A percentile compares a stretch with the other conserved stretches of the same genome.
Conservation (phyloP, 2,329 filamentous ascomycete species). For the Delphinella strobiligena region DNA sequence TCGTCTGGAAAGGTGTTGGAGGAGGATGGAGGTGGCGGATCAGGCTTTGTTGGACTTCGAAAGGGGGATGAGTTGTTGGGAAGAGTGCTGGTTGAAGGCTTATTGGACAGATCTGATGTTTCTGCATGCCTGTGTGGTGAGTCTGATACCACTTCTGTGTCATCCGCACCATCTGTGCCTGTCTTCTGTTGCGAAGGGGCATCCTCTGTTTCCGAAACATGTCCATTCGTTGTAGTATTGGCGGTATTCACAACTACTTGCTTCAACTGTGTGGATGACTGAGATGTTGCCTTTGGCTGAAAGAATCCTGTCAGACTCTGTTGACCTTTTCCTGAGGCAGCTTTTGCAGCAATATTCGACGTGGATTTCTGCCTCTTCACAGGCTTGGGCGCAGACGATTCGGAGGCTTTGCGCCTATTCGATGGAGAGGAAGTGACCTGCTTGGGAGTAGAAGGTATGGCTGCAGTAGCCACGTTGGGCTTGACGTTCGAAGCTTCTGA, state of each 20-base stretch:
- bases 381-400: constrained; percentile 17
- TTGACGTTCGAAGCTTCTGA: neutral
- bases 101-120: neutral
- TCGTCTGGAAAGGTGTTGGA: constrained; percentile 2
- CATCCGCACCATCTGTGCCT: too few relatives aligned
- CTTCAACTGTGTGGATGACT: too few relatives aligned
- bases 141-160: neutral
- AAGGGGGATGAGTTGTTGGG: neutral
- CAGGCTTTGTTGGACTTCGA: constrained; percentile 2
- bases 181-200: too few relatives aligned
- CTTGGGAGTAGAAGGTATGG: neutral
- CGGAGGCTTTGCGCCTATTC: constrained; percentile 23
- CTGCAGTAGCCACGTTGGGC: neutral
- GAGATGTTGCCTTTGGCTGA: constrained; percentile 52
- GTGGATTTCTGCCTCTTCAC: constrained; percentile 42
- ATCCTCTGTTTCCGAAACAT: too few relatives aligned
- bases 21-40: constrained; percentile 5
- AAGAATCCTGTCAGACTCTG: constrained; percentile 70
- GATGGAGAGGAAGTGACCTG: constrained; percentile 2
- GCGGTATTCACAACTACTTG: too few relatives aligned
- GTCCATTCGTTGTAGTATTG: too few relatives aligned
- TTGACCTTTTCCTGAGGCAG: constrained; percentile 31
- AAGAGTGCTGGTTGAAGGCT: neutral
- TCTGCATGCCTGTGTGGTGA: neutral
- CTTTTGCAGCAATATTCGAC: constrained; percentile 12